Base-by-base conservation (phyloP, 306 rosid genomes). In the Astragalus membranaceus region DNA sequence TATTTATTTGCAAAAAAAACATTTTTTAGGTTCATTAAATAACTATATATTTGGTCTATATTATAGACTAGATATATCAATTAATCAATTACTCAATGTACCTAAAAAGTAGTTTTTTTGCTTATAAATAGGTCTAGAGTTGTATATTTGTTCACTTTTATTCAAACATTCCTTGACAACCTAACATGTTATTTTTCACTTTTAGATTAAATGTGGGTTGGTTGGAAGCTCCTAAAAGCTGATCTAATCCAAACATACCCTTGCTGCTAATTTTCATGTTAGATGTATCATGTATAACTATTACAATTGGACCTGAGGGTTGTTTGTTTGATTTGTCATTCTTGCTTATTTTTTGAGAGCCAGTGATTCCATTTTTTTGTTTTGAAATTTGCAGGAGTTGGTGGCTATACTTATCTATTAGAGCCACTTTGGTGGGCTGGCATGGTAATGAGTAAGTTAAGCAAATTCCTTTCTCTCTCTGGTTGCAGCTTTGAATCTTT, bases 351-450 rank as follows among this genome's bases (percentile, higher is more conserved):
- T 10, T 70, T 37, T 9, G 10, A 14, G 39, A 32, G 16, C 23
- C 63, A 66, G 20, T 72, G 32, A 65, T 52, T 52, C 58, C 12
- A 47, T 14, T 56, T 39, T 64, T 5, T 4, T 36, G 32, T 72
- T 70, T 58, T 77, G 68, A 35, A 65, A 15, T 61, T 63, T 73
- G 78, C 74, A 94, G 98, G 98, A 54, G 81, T 85, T 61, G 97
- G 98, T 2, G 98, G 98, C 14, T 86, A 90, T 76, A 84, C 96
- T 33, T 94, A 94, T 80, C 73, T 94, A 47, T 49, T 91, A 35
- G 96, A 94, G 84, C 98, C 98, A 20, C 91, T 94, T 52, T 94
- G 98, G 98, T 94, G 98, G 98, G 89, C 85, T 14, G 98, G 98
- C 79, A 87, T 94, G 98, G 81, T 90, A 71, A 90, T 92, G 46